These are phyloP conservation scores for Russula olivacea DNA, from an alignment of 768 basidiomycete genomes.

Conservation along the genomic window DNA sequence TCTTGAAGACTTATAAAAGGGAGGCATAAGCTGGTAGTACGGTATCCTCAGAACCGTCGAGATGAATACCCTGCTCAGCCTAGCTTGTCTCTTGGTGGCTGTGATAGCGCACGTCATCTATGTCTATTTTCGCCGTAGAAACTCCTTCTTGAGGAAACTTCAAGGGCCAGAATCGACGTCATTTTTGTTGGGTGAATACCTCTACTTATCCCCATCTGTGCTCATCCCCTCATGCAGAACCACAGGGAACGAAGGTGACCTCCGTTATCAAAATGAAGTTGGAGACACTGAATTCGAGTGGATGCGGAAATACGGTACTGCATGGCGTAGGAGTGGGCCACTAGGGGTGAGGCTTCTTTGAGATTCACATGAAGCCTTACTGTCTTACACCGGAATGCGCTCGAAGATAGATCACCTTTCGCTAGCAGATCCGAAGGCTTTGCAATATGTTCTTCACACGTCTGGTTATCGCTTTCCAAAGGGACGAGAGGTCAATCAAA, in stretches of 20 bases:
- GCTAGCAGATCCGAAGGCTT: constrained; percentile 24
- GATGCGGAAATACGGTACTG: constrained; percentile 29
- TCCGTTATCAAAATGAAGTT: constrained; percentile 28
- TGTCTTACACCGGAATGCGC: constrained; percentile 13
- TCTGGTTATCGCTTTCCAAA: constrained; percentile 30
- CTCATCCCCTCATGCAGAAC: not conserved
- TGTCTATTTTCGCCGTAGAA: constrained; percentile 12
- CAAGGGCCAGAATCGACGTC: constrained; percentile 16
- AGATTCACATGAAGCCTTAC: not conserved
- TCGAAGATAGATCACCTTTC: not conserved
- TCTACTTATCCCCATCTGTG: not conserved
- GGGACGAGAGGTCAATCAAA: constrained; percentile 7
- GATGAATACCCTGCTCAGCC: constrained; percentile 10
- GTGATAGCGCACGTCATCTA: not conserved
- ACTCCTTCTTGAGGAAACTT: constrained; percentile 17
- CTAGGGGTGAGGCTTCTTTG: constrained; percentile 24
- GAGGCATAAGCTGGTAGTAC: not conserved
- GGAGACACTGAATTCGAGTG: constrained; percentile 29
- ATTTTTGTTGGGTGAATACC: constrained; percentile 10
- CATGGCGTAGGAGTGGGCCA: constrained; percentile 23
- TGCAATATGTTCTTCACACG: constrained; percentile 31
- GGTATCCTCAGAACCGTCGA: not conserved
- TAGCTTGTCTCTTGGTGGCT: constrained; percentile 1
- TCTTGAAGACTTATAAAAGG: constrained; percentile 11
- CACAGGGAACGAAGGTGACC: constrained; percentile 28